Base-by-base conservation (phyloP, 257 asterid species). In the Mentha longifolia region DNA sequence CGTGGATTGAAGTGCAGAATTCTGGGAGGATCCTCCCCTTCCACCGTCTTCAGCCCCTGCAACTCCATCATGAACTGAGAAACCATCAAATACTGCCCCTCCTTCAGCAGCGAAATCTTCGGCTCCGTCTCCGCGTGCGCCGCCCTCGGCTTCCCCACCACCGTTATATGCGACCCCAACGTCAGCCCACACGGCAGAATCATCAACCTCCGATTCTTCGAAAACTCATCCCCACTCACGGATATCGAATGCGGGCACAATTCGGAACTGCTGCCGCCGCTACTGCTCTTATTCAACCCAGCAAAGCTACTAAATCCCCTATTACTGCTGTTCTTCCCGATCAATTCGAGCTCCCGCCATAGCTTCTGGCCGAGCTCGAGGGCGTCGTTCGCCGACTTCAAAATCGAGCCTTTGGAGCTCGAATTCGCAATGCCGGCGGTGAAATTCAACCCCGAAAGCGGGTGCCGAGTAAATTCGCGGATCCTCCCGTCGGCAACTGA, bases 61-160 rank as follows among this genome's bases (percentile, higher is more conserved):
- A 93, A 45, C 76, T 93, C 98, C 94, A 93, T 87, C 95, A 90
- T 87, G 62, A 93, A 93, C 80, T 93, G 98, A 0, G 98, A 91
- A 74, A 93, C 96, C 97, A 89, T 91, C 74, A 84, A 74, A 59
- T 75, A 83, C 61, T 93, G 97, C 10, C 98, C 96, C 61, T 84
- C 87, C 62, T 76, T 82, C 81, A 85, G 58, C 79, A 89, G 76
- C 0, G 97, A 89, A 72, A 94, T 94, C 91, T 89, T 94, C 0
- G 97, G 80, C 47, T 86, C 89, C 11, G 81, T 79, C 58, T 91
- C 99, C 0, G 81, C 75, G 78, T 94, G 99, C 39, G 96, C 97
- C 65, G 55, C 65, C 84, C 79, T 81, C 4, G 97, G 97, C 68
- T 79, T 89, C 60, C 85, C 99, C 39, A 94, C 95, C 17, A 94